phyloP scores from a whole-genome alignment of 2,329 filamentous ascomycete species.

The Fonsecaea monophora region DNA sequence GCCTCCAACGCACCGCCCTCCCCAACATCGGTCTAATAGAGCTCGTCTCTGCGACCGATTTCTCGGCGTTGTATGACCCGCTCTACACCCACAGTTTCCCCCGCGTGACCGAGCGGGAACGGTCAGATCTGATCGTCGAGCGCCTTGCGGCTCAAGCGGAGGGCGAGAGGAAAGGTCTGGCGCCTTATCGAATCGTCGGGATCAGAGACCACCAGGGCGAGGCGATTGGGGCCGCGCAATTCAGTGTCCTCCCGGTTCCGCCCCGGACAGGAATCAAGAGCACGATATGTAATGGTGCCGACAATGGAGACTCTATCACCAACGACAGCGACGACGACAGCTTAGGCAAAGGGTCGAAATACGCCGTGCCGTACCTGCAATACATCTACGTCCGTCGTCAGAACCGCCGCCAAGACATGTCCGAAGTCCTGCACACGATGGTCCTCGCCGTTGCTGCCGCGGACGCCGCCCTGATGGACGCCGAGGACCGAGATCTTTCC shows the following conservation, averaged over 20 bases:
- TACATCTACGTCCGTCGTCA: conserved; percentile 37
- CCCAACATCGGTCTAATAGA: conserved; percentile 37
- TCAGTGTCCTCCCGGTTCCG: conserved; percentile 34
- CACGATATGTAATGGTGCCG: neutral
- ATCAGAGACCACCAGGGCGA: conserved; percentile 32
- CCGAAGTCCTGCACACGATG: conserved; percentile 39
- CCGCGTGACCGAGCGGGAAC: conserved; percentile 32
- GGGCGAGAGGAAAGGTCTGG: conserved; percentile 25
- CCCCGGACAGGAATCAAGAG: neutral
- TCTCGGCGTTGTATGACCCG: conserved; percentile 31
- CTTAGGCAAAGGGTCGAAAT: neutral
- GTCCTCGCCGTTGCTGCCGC: conserved; percentile 35
- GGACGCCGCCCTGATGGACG: conserved; percentile 25
- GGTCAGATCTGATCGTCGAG: conserved; percentile 36
- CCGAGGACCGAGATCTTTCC: conserved; percentile 1
- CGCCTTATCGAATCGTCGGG: conserved; percentile 37
- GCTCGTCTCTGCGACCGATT: conserved; percentile 35
- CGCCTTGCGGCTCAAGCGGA: conserved; percentile 33
- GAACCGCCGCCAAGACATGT: conserved; percentile 39
- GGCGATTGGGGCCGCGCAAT: conserved; percentile 39
- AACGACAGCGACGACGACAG: neutral
- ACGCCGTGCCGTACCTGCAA: conserved; percentile 38
- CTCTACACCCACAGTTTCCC: conserved; percentile 37
- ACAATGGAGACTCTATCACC: neutral
- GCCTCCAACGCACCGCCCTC: conserved; percentile 29